Evolutionary conservation across 2,329 filamentous ascomycete species (phyloP).

Genomic region (Ceratocystis eucalypticola): DNA sequence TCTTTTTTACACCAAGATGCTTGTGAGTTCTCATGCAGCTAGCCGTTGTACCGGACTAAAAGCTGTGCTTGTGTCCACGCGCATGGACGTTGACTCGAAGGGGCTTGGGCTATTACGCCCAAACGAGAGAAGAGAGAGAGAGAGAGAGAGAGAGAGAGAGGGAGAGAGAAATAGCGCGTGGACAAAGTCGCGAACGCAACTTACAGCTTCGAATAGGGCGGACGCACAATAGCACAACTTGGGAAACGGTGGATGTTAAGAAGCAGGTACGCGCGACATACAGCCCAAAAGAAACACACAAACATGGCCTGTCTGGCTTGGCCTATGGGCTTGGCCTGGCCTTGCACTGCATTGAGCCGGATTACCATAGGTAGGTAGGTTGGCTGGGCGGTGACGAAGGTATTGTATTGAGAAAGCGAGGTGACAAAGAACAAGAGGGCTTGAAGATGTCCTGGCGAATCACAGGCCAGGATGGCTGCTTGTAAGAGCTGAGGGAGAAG

Average conservation of each 20-base stretch:
- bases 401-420: neutral
- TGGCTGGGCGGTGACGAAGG: neutral
- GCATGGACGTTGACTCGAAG: neutral
- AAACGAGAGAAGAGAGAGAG: neutral
- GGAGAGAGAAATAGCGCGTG: neutral
- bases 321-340: too few relatives aligned
- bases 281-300: neutral
- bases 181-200: neutral
- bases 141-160: neutral
- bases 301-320: too few relatives aligned
- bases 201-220: neutral
- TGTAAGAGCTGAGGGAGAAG: neutral
- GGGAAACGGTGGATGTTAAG: neutral
- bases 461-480: neutral
- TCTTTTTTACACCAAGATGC: neutral
- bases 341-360: too few relatives aligned
- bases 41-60: neutral
- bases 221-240: neutral
- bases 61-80: neutral
- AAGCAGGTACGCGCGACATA: conserved; percentile 9
- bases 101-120: too few relatives aligned
- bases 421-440: neutral
- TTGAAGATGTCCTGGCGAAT: neutral
- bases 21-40: neutral
- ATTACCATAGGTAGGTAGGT: too few relatives aligned